Base-by-base conservation (phyloP, 208 protist species). In the Phytomonas sp. region DNA sequence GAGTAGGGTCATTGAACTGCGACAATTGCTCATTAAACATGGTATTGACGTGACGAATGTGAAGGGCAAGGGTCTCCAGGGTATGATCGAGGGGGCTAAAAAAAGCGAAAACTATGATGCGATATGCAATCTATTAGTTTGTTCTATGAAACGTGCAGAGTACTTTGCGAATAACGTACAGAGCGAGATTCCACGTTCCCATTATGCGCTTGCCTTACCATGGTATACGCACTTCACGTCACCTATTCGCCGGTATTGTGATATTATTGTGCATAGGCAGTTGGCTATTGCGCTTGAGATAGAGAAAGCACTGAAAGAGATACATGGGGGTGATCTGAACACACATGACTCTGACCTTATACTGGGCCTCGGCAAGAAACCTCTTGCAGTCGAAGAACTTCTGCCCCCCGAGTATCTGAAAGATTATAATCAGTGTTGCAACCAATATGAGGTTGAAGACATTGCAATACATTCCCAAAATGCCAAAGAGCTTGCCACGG, bases 211-310 rank as follows among this genome's bases (percentile, higher is more conserved):
- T 34, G 91, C 79, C 4, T 62, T 90, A 63, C 76, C 80, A 34
- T 91, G 92, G 73, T 98, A 98, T 79, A 97, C 93, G 20, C 96
- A 98, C 78, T 98, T 98, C 70, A 98, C 94, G 26, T 97, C 92
- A 4, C 96, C 96, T 11, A 97, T 98, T 70, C 90, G 96, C 8
- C 86, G 96, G 51, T 98, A 97, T 79, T 80, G 82, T 66, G 94
- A 98, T 72, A 81, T 98, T 56, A 82, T 97, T 62, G 90, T 93
- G 23, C 96, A 98, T 75, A 87, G 94, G 13, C 89, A 95, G 74
- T 76, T 98, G 59, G 68, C 78, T 26, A 77, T 88, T 23, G 89
- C 89, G 2, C 73, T 96, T 31, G 87, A 93, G 74, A 75, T 95
- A 59, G 89, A 96, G 81, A 68, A 67, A 40, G 66, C 71, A 32